A percentile compares a stretch with the other conserved stretches of the same genome.
phyloP scores from a whole-genome alignment of 495 filamentous ascomycete genomes.

The Aspergillus panamensis region DNA sequence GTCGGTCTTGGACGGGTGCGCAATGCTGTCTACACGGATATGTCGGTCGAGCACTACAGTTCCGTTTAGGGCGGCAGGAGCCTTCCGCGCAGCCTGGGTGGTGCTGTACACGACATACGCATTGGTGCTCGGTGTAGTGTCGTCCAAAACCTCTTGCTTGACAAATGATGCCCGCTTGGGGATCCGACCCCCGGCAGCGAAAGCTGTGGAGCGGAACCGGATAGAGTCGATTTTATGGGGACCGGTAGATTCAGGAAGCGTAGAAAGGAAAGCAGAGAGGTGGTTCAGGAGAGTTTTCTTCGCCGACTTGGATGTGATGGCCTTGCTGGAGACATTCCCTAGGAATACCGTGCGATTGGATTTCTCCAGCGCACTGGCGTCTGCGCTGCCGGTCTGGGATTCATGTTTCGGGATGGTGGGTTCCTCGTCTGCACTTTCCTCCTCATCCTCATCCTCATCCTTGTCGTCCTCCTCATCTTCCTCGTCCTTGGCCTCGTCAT shows the following conservation, averaged over 20 bases:
- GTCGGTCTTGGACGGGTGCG: conserved; percentile 79
- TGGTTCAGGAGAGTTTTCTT: conserved; percentile 74
- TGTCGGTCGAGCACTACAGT: conserved; percentile 81
- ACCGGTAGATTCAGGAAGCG: conserved; percentile 39
- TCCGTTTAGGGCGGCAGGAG: conserved; percentile 75
- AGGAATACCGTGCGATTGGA: conserved; percentile 89
- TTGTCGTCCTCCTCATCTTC: conserved; percentile 26
- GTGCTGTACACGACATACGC: conserved; percentile 89
- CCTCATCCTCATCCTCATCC: conserved; percentile 19
- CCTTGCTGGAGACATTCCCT: conserved; percentile 79
- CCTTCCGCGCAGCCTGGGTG: conserved; percentile 66
- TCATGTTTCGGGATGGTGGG: conserved; percentile 54
- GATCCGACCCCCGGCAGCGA: conserved; percentile 60
- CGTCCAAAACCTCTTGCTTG: conserved; percentile 73
- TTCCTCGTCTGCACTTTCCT: conserved; percentile 26
- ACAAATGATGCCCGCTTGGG: conserved; percentile 90
- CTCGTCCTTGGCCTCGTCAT: conserved; percentile 25
- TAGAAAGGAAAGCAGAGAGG: conserved; percentile 52
- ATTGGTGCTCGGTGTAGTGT: conserved; percentile 89
- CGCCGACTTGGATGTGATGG: conserved; percentile 74
- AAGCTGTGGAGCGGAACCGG: conserved; percentile 90
- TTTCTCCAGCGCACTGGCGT: conserved; percentile 67
- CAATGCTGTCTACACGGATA: conserved; percentile 82
- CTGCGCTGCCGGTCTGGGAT: conserved; percentile 38
- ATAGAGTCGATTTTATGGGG: conserved; percentile 79